These are phyloP conservation scores for Aristolochia californica DNA, from an alignment of 164 flowering plant species.

Conservation along the genomic window DNA sequence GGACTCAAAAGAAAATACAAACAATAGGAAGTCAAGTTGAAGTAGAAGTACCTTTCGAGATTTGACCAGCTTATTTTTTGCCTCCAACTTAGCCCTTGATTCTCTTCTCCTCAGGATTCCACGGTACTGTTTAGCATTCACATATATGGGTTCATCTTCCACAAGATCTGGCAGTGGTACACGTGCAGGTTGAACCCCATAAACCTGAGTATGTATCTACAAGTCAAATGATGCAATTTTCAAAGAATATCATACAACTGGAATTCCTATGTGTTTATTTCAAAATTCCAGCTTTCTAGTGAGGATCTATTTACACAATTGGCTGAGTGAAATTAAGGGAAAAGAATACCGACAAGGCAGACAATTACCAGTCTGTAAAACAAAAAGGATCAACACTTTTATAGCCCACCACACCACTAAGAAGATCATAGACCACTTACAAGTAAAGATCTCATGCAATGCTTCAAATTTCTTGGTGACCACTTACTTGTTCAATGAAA, in stretches of 20 bases:
- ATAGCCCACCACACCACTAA: background rate
- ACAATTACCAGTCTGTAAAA: background rate
- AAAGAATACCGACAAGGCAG: background rate
- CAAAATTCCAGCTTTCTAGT: background rate
- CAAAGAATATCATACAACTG: background rate
- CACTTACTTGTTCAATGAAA: too few relatives aligned
- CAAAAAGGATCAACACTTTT: background rate
- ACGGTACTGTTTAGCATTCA: slow-evolving; percentile 76
- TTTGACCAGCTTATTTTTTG: slow-evolving; percentile 63
- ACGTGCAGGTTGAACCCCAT: slow-evolving; percentile 42
- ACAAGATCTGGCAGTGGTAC: slow-evolving; percentile 62
- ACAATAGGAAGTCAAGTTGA: background rate
- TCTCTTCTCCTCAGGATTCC: slow-evolving; percentile 73
- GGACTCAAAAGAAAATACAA: background rate
- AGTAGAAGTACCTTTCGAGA: slow-evolving; percentile 42
- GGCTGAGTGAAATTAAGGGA: background rate
- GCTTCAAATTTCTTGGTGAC: too few relatives aligned
- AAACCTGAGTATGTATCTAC: slow-evolving; percentile 47
- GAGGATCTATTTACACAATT: background rate
- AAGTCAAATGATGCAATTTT: background rate
- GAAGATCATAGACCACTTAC: too few relatives aligned
- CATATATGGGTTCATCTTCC: slow-evolving; percentile 74
- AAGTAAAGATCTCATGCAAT: too few relatives aligned
- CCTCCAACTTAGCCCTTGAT: slow-evolving; percentile 77
- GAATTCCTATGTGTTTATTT: background rate